A percentile compares a stretch with the other conserved stretches of the same genome.
phyloP scores from a whole-genome alignment of 2,329 filamentous ascomycete species.

The Colletotrichum sp. region DNA sequence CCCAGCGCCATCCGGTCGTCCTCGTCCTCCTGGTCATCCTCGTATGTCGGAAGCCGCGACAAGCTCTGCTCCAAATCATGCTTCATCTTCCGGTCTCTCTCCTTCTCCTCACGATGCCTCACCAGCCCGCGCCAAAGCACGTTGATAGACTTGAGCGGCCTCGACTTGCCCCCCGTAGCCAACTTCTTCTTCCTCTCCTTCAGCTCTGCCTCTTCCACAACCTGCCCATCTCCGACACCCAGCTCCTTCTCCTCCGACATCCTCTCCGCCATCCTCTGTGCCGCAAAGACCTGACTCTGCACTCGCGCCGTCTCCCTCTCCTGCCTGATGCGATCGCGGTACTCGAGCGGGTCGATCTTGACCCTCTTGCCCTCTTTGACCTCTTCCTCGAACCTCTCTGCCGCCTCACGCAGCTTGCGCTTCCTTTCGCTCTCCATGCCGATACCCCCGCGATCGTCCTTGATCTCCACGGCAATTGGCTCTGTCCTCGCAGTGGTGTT shows the following conservation, averaged over 20 bases:
- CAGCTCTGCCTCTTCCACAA: not conserved
- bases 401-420: slow-evolving; percentile 70
- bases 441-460: slow-evolving; percentile 82
- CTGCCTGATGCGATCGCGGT: slow-evolving; percentile 71
- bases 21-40: slow-evolving; percentile 69
- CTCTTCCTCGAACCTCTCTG: slow-evolving; percentile 42
- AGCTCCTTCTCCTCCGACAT: slow-evolving; percentile 63
- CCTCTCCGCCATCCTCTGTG: slow-evolving; percentile 82
- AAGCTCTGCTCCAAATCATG: slow-evolving; percentile 70
- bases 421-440: slow-evolving; percentile 85
- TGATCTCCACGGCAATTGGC: slow-evolving; percentile 77
- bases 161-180: slow-evolving; percentile 37
- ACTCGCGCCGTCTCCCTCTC: slow-evolving; percentile 71
- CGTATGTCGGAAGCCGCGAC: slow-evolving; percentile 66
- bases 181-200: slow-evolving; percentile 28
- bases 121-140: slow-evolving; percentile 81
- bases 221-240: not conserved
- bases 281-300: slow-evolving; percentile 74
- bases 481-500: slow-evolving; percentile 53
- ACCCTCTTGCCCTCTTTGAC: slow-evolving; percentile 64
- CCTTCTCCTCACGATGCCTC: slow-evolving; percentile 69
- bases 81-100: slow-evolving; percentile 69
- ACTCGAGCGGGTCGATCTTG: slow-evolving; percentile 70
- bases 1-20: slow-evolving; percentile 75
- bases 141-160: slow-evolving; percentile 70